phyloP scores from a whole-genome alignment of 1,284 basidiomycete genomes.

The Apiotrichum gracile region DNA sequence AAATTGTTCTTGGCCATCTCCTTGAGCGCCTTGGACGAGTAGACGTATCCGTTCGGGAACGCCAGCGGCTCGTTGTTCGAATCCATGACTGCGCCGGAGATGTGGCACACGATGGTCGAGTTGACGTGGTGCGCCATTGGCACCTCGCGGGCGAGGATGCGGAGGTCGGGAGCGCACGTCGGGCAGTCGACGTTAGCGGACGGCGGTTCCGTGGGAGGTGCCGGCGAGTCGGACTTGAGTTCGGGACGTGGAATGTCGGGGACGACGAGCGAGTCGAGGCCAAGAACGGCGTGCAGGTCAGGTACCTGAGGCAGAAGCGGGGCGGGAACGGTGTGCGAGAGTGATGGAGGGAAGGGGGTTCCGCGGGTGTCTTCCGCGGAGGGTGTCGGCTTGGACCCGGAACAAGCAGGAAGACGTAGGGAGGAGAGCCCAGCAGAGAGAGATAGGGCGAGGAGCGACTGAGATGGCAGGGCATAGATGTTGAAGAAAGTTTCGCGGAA shows the following conservation, averaged over 20 bases:
- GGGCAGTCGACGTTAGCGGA: conserved; percentile 84
- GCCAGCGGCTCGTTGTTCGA: conserved; percentile 84
- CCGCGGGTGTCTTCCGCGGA: conserved; percentile 12
- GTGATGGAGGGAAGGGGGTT: conserved; percentile 26
- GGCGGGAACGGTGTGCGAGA: conserved; percentile 14
- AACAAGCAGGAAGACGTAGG: conserved; percentile 67
- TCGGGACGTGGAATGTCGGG: background rate
- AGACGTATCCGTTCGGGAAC: conserved; percentile 89
- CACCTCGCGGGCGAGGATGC: conserved; percentile 72
- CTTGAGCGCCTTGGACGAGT: conserved; percentile 77
- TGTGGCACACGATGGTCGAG: conserved; percentile 86
- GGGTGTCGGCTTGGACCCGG: conserved; percentile 44
- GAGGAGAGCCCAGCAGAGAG: conserved; percentile 82
- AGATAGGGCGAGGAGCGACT: conserved; percentile 76
- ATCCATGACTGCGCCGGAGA: conserved; percentile 90
- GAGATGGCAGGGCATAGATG: conserved; percentile 76
- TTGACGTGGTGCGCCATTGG: conserved; percentile 91
- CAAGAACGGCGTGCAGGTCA: conserved; percentile 4
- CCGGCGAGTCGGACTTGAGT: background rate
- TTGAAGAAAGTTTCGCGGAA: conserved; percentile 80
- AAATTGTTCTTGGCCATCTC: conserved; percentile 73
- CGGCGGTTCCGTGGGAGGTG: conserved; percentile 5
- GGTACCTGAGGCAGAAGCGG: conserved; percentile 10
- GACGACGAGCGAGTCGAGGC: conserved; percentile 4
- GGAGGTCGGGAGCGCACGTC: conserved; percentile 72